A percentile compares a stretch with the other conserved stretches of the same genome.
These are phyloP conservation scores for Filosporella fistucella DNA, from an alignment of 495 filamentous ascomycete genomes.

Conservation along the genomic window DNA sequence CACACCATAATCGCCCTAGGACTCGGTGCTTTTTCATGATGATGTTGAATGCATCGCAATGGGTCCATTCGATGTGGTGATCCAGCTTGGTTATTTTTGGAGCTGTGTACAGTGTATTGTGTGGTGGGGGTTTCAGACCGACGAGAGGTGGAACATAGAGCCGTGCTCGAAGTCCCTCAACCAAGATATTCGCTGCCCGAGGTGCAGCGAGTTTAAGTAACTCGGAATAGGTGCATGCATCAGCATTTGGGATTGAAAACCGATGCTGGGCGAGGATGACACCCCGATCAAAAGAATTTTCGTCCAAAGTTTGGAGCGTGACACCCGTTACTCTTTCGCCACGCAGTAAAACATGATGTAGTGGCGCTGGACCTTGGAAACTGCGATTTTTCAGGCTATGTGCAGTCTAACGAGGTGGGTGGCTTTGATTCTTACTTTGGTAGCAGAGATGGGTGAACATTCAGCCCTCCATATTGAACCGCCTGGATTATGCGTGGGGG, in stretches of 20 bases:
- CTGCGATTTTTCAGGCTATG: conserved; percentile 31
- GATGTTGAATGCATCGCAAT: neutral
- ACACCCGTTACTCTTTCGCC: conserved; percentile 50
- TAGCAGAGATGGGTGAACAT: conserved; percentile 91
- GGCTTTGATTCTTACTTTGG: conserved; percentile 59
- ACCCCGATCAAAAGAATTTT: conserved; percentile 71
- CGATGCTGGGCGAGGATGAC: conserved; percentile 57
- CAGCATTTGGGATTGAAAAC: conserved; percentile 36
- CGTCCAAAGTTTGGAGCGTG: conserved; percentile 80
- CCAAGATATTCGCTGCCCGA: conserved; percentile 55
- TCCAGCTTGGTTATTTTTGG: conserved; percentile 18
- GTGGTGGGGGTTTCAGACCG: neutral
- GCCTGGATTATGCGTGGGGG: conserved; percentile 66
- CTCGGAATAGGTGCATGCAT: conserved; percentile 24
- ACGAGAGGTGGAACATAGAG: conserved; percentile 60
- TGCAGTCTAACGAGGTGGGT: neutral
- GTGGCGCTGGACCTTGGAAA: conserved; percentile 58
- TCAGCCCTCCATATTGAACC: conserved; percentile 79
- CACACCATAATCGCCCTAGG: conserved; percentile 19
- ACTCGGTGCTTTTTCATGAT: conserved; percentile 10
- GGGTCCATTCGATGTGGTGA: conserved; percentile 14
- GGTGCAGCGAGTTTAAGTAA: conserved; percentile 39
- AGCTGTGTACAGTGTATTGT: conserved; percentile 4
- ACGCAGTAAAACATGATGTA: conserved; percentile 58
- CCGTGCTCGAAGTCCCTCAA: conserved; percentile 50